Base-by-base conservation (phyloP, 2,329 filamentous ascomycete genomes). In the Claviceps digitariae region DNA sequence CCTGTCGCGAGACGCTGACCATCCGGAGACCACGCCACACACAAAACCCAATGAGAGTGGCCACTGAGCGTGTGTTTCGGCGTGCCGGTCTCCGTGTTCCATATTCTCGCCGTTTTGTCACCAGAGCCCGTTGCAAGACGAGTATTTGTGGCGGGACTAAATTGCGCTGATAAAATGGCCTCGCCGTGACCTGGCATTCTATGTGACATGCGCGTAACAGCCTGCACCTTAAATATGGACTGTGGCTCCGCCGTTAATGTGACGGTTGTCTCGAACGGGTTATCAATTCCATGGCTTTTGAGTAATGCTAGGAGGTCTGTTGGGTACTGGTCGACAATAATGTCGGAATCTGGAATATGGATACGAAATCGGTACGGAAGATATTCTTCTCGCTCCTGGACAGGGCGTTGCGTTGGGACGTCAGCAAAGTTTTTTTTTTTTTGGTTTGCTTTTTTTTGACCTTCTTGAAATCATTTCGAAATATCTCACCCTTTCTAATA, bases 11-110 rank as follows among this genome's bases (percentile, higher is more conserved):
- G 78, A 46, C 84, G 78, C 29, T 77, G 76, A 12, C 86, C 88
- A 63, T 96, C 89, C 0, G 90, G 89, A 15, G 87, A 90, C 82
- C 88, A 97, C 52, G 83, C 81, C 3, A 95, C 88, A 2, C 83
- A 87, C 53, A 97, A 70, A 3, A 97, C 90, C 90, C 90, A 96
- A 56, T 86, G 86, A 2, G 84, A 84, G 67, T 97, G 93, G 0
- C 90, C 90, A 61, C 88, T 86, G 49, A 97, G 71, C 0, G 90
- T 97, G 67, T 87, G 81, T 56, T 88, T 79, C 0, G 90, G 90
- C 12, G 90, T 96, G 48, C 90, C 90, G 0, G 90, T 96, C 62
- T 96, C 88, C 49, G 89, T 90, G 63, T 98, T 90, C 89, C 89
- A 96, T 71, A 97, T 84, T 54, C 91, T 76, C 0, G 90, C 91